Base-by-base conservation (phyloP, 2,329 filamentous ascomycete genomes). In the Laburnicola sp. region DNA sequence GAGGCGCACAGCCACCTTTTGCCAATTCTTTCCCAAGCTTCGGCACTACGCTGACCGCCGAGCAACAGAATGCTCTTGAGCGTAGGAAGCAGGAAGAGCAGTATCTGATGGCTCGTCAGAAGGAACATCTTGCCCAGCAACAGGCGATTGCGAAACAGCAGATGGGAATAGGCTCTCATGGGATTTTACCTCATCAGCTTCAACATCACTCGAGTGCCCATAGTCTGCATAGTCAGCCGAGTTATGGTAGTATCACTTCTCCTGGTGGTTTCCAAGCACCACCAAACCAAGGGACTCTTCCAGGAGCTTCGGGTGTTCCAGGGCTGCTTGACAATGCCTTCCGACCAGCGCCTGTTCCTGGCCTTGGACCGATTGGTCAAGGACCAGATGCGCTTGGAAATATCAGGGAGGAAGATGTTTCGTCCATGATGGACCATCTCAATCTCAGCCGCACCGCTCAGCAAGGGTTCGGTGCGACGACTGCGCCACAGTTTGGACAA, bases 11-110 rank as follows among this genome's bases (percentile, higher is more conserved):
- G 49, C 94, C 94, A 50, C 95, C 94, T 4, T 90, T 99, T 64
- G 91, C 93, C 5, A 90, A 86, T 48, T 91, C 91, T 45, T 97
- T 99, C 73, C 95, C 94, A 0, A 96, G 90, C 69, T 99, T 97
- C 70, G 94, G 94, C 4, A 91, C 94, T 6, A 99, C 95, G 0
- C 78, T 99, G 61, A 99, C 95, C 6, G 94, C 94, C 0, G 93
- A 97, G 66, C 94, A 99, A 73, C 94, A 99, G 71, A 99, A 99
- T 75, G 96, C 96, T 34, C 79, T 99, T 1, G 94, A 99, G 76
- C 85, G 94, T 47, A 83, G 94, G 45, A 99, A 99, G 78, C 94
- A 99, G 72, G 94, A 99, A 74, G 95, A 99, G 68, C 94, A 99
- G 71, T 96, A 94, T 70, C 80, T 96, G 31, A 95, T 97, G 85